Evolutionary conservation across 2,329 filamentous ascomycete genomes (phyloP).

Genomic region (Curvularia sp.): DNA sequence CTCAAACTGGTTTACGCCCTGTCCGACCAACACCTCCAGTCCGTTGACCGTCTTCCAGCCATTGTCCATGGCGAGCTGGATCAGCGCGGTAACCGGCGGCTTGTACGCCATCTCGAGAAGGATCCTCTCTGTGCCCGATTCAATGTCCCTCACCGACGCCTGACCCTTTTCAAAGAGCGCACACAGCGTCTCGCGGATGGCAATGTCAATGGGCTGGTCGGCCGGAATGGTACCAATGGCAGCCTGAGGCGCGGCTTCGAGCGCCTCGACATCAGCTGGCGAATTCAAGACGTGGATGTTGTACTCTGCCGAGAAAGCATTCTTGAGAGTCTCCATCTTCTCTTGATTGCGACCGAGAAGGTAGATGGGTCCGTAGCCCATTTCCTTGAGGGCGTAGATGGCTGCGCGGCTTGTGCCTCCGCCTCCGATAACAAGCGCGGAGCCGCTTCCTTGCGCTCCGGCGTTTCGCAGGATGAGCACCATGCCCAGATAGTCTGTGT

Average conservation of each 20-base stretch:
- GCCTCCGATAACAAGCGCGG: conserved; percentile 84
- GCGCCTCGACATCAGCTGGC: conserved; percentile 56
- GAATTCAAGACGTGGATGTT: conserved; percentile 66
- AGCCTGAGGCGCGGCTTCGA: conserved; percentile 66
- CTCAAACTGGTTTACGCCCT: conserved; percentile 85
- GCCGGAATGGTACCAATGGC: conserved; percentile 92
- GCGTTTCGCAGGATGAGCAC: conserved; percentile 75
- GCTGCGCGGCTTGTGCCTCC: conserved; percentile 93
- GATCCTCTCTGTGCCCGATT: conserved; percentile 54
- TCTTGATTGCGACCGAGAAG: conserved; percentile 77
- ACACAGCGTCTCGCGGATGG: conserved; percentile 70
- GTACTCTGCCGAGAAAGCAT: conserved; percentile 76
- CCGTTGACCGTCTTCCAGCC: conserved; percentile 87
- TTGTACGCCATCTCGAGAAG: conserved; percentile 97
- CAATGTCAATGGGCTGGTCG: conserved; percentile 78
- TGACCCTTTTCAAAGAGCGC: conserved; percentile 57
- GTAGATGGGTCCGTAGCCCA: conserved; percentile 87
- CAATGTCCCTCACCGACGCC: conserved; percentile 17
- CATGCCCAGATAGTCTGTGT: conserved; percentile 97
- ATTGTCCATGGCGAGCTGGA: conserved; percentile 78
- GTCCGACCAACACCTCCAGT: conserved; percentile 85
- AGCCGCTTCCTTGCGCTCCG: conserved; percentile 57
- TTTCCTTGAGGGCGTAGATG: conserved; percentile 82
- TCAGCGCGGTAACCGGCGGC: conserved; percentile 80
- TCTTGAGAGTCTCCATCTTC: conserved; percentile 72